Base-by-base conservation (phyloP, 1,139 yeast species). In the Kodamaea suecica region DNA sequence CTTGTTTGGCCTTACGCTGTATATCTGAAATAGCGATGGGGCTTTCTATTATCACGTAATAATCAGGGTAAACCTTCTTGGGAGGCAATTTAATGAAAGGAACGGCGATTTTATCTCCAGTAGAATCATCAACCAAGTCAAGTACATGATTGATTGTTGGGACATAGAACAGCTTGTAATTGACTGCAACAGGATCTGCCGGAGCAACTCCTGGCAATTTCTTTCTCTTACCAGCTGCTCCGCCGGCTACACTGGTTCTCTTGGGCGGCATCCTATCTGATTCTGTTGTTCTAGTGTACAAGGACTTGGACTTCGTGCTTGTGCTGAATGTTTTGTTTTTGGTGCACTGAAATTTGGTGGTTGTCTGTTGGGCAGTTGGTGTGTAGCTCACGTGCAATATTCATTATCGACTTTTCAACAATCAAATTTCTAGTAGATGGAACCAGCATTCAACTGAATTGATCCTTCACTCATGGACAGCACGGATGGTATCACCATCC, bases 1-100 rank as follows among this genome's bases (percentile, higher is more conserved):
- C 62, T 30, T 48, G 57, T 17, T 55, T 55, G 35, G 62, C 59
- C 50, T 68, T 79, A 49, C 56, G 66, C 44, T 68, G 75, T 29
- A 83, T 80, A 45, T 84, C 95, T 31, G 74, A 59, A 9, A 85
- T 55, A 1, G 92, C 79, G 7, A 84, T 74, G 3, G 95, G 95
- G n/a, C 63, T 54, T 17, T 59, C 57, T 23, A 85, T 78, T 40
- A 81, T 67, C 36, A 77, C 73, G 53, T 81, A 84, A 59, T 90
- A 92, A 51, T 85, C 94, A 0, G 97, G 95, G 46, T 84, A 87
- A 26, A 76, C 63, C 46, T 82, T 82, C 51, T 77, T 82, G 24
- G 83, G 71, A 3, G 95, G 96, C 27, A 86, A 63, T 48, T 79
- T 78, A 38, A 78, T 55, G 50, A 84, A 84, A 35, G 84, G 78